Evolutionary conservation across 2,329 filamentous ascomycete species (phyloP), one percentile per base, ranked within the genome.

Genomic region (Fusarium pseudograminearum): DNA sequence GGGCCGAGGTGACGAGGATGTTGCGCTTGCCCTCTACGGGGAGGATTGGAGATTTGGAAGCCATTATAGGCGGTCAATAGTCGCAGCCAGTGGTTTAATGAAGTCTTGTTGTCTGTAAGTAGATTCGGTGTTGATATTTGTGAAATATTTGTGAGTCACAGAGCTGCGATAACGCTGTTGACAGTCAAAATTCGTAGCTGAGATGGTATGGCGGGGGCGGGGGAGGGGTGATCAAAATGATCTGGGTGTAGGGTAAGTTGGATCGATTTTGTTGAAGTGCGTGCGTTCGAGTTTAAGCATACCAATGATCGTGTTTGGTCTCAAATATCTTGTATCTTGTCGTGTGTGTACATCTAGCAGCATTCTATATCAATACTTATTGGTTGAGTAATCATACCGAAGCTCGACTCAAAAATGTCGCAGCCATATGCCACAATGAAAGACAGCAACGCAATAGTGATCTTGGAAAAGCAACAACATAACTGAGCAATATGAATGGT

Each of bases 1-100:
- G 81, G n/a, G 94, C 94, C 74, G 91, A 95, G 44, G 95, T 97
- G 75, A 98, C 90, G 67, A 98, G 87, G 74, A 97, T 89, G 80
- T 98, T 98, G 75, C 90, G 87, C 85, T 97, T 90, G 73, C 91
- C 92, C 78, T 88, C 83, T 75, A 89, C 81, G 70, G 91, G 91
- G 70, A 93, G 80, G 66, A 91, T 87, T 67, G 82, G 82, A 47
- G 57, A 61, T 58, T 69, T 67, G 36, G 72, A 69, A 57, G 67
- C 74, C 74, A 76, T 76, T 57, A 28, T 70, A 22, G 61, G 58
- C 56, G 48, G 38, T 59, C 22, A 51, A n/a, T 26, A 26, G 38
- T 71, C 55, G 34, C 55, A 54, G 31, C 28, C 57, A 45, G 53
- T 55, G 33, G 28, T 33, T 22, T 16, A 11, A 51, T 36, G 22